Percentiles rank a stretch among this genome's conserved stretches.
Evolutionary conservation across 2,329 filamentous ascomycete species (phyloP).

Genomic region (Verticillium isaacii): DNA sequence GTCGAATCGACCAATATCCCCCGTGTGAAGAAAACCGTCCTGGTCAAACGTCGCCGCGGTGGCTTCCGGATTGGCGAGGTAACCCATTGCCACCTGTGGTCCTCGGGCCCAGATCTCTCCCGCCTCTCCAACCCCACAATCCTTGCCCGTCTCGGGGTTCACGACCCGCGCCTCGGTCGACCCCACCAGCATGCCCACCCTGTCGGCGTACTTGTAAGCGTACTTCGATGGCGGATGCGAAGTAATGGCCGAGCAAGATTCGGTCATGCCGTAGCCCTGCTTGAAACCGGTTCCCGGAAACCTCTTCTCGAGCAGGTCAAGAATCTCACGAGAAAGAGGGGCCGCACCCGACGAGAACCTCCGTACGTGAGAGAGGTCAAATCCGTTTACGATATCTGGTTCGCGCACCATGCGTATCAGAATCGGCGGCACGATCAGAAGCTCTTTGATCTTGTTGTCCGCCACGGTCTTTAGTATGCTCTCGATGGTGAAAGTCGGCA

Average conservation of each 20-base stretch:
- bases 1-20: slow-evolving; percentile 51
- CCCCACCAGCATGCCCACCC: slow-evolving; percentile 51
- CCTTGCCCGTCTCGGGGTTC: slow-evolving; percentile 44
- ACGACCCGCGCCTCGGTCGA: slow-evolving; percentile 57
- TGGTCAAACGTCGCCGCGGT: slow-evolving; percentile 45
- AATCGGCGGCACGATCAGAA: slow-evolving; percentile 56
- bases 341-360: slow-evolving; percentile 58
- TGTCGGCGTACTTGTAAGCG: slow-evolving; percentile 52
- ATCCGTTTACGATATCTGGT: slow-evolving; percentile 41
- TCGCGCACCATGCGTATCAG: slow-evolving; percentile 57
- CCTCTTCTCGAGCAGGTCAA: slow-evolving; percentile 47
- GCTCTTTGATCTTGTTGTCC: slow-evolving; percentile 47
- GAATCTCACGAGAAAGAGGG: slow-evolving; percentile 51
- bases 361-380: slow-evolving; percentile 50
- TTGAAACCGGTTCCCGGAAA: slow-evolving; percentile 59
- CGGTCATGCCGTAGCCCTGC: slow-evolving; percentile 67
- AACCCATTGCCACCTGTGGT: slow-evolving; percentile 45
- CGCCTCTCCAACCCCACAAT: slow-evolving; percentile 44
- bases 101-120: slow-evolving; percentile 44
- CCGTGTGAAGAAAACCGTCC: slow-evolving; percentile 56
- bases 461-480: slow-evolving; percentile 48
- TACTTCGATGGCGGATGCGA: slow-evolving; percentile 52
- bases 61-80: slow-evolving; percentile 36
- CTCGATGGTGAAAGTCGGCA: slow-evolving; percentile 59
- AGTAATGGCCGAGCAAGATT: slow-evolving; percentile 59